Evolutionary conservation across 352 stramenopile species (phyloP).

Genomic region (Globisporangium nagaii): DNA sequence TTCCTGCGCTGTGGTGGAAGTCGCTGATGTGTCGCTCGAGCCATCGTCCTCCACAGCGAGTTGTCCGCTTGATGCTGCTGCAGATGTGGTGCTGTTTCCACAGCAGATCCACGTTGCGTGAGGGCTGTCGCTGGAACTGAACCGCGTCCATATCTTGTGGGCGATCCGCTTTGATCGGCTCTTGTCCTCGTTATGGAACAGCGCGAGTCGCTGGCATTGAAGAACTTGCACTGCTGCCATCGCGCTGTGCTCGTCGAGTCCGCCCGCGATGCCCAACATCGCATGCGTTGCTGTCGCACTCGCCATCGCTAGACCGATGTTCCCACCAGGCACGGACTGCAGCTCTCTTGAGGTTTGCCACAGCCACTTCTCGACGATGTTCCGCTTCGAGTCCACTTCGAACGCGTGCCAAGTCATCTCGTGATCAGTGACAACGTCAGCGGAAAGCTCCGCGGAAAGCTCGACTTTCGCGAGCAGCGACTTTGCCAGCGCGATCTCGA

Average conservation of each 20-base stretch:
- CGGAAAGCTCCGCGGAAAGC: constrained; percentile 23
- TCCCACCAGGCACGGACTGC: constrained; percentile 7
- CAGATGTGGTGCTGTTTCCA: constrained; percentile 7
- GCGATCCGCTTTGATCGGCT: constrained; percentile 14
- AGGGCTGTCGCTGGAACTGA: constrained; percentile 22
- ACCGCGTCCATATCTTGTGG: constrained; percentile 43
- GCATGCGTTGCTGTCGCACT: constrained; percentile 20
- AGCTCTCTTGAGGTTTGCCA: constrained; percentile 26
- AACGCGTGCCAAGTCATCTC: constrained; percentile 71
- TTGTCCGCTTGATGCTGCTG: constrained; percentile 4
- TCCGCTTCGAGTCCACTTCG: constrained; percentile 35
- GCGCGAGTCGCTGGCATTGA: constrained; percentile 34
- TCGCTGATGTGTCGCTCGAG: constrained; percentile 12
- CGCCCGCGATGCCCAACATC: constrained; percentile 4
- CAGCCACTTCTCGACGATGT: constrained; percentile 71
- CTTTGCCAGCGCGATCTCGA: constrained; percentile 32
- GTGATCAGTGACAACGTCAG: constrained; percentile 23
- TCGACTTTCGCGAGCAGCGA: constrained; percentile 29
- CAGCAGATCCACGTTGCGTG: constrained; percentile 53
- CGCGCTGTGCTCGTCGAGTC: constrained; percentile 14
- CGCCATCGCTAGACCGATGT: constrained; percentile 26
- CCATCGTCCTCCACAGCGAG: not conserved
- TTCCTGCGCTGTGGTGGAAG: constrained; percentile 6
- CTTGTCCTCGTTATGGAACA: constrained; percentile 31
- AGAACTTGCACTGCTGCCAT: constrained; percentile 23